Base-by-base conservation (phyloP, 306 rosid genomes). In the Biancaea sappan region DNA sequence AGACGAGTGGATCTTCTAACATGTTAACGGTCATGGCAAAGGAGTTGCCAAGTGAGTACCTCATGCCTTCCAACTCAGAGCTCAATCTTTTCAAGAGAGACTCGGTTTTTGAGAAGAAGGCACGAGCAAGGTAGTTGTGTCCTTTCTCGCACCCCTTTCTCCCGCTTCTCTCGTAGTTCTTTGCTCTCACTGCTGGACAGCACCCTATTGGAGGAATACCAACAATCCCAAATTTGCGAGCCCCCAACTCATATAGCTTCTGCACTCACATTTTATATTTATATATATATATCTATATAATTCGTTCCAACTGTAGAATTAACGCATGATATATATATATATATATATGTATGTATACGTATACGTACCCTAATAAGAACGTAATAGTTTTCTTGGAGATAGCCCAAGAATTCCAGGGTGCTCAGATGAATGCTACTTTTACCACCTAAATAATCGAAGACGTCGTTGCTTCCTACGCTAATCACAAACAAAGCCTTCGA, bases 391-490 rank as follows among this genome's bases (percentile, higher is more conserved):
- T 4, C 4, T 25, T 67, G 73, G 9, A 79, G 32, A 62, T 41
- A 0, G 28, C 12, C 46, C 29, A 81, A 18, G 21, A 79, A 73
- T 76, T 44, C 18, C 31, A 63, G 18, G 22, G 9, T 6, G 22
- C 60, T 46, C 0, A 73, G 28, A 58, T 5, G 54, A 25, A 70
- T 32, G 8, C 31, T 40, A 43, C 50, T 77, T 1, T 59, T 5
- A 5, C 67, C 66, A 34, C 69, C 9, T 11, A 62, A 26, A 75
- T 2, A 81, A 10, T 82, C 85, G 32, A 84, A 66, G 38, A 87
- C 10, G 54, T 87, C 91, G 32, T 84, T 87, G 74, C 76, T 77
- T 66, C 91, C 91, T 2, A 43, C 34, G 56, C 88, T 84, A 11
- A 87, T 54, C 7, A 87, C 11, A 77, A 82, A 87, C 61, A 87